Conservation (phyloP, 2,329 filamentous ascomycete genomes). For the Beauveria bassiana region DNA sequence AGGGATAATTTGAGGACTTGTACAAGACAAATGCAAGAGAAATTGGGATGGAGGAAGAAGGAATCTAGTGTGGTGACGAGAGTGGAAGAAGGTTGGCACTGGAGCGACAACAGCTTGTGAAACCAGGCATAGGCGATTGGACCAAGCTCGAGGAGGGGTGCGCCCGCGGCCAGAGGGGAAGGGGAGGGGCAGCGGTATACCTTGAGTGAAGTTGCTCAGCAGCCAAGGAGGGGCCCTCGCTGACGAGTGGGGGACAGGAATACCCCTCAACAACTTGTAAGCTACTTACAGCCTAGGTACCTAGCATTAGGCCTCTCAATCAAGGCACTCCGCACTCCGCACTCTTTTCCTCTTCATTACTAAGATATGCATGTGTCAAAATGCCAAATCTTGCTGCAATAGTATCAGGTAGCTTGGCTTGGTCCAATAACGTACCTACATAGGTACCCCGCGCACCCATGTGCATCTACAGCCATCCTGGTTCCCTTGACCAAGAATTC, state of each 20-base stretch:
- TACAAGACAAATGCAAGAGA: background rate
- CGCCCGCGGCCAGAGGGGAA: background rate
- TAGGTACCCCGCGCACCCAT: too few relatives aligned
- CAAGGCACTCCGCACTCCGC: background rate
- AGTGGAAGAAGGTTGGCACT: background rate
- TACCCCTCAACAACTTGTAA: background rate
- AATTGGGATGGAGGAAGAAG: conserved; percentile 8
- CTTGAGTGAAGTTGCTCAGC: background rate
- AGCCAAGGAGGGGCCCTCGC: background rate
- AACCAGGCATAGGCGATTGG: conserved; percentile 9
- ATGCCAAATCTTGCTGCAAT: background rate
- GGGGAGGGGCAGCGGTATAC: background rate
- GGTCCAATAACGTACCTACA: too few relatives aligned
- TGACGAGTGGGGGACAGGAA: background rate
- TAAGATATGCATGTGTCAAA: background rate
- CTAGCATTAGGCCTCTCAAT: background rate
- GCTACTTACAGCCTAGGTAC: too few relatives aligned
- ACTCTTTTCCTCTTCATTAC: background rate
- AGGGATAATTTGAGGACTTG: background rate
- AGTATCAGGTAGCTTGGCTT: background rate
- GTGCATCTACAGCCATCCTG: background rate
- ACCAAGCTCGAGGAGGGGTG: background rate
- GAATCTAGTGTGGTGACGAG: background rate
- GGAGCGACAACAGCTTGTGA: conserved; percentile 8
- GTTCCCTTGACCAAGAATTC: background rate